These are phyloP conservation scores for Penicillium bovifimosum DNA, from an alignment of 495 filamentous ascomycete species.

Conservation along the genomic window DNA sequence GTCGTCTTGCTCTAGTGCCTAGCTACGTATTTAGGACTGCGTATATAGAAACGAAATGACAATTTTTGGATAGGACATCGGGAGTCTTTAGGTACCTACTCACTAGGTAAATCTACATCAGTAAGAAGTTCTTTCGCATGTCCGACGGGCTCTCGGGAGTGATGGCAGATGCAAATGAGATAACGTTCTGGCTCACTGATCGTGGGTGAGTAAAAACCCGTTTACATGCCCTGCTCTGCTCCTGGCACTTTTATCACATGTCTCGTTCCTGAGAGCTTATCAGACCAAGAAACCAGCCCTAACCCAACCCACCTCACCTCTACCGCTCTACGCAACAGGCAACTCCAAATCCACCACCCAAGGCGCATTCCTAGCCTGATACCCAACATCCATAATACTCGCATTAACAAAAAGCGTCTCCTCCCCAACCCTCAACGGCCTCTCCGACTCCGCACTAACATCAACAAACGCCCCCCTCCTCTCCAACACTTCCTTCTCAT, in stretches of 20 bases:
- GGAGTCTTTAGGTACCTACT: too few relatives aligned
- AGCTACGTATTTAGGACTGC: background rate
- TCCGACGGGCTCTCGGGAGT: too few relatives aligned
- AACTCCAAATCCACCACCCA: constrained; percentile 64
- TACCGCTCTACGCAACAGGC: constrained; percentile 15
- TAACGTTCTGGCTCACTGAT: too few relatives aligned
- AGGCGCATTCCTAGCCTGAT: constrained; percentile 48
- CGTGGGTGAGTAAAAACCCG: too few relatives aligned
- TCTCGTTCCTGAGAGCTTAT: too few relatives aligned
- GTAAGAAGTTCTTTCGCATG: too few relatives aligned
- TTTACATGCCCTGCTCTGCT: too few relatives aligned
- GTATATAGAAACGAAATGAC: background rate
- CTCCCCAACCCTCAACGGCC: constrained; percentile 39
- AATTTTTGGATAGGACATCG: background rate
- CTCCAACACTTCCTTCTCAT: constrained; percentile 38
- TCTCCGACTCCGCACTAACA: constrained; percentile 27
- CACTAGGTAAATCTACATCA: too few relatives aligned
- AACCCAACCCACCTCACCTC: too few relatives aligned
- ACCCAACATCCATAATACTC: constrained; percentile 49
- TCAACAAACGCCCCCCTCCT: constrained; percentile 41
- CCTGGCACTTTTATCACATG: too few relatives aligned
- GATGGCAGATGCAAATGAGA: too few relatives aligned
- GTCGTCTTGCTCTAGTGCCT: background rate
- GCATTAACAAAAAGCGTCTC: constrained; percentile 74
- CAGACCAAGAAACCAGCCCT: too few relatives aligned